Evolutionary conservation across 2,329 filamentous ascomycete genomes (phyloP).

Genomic region (Aspergillus sp.): DNA sequence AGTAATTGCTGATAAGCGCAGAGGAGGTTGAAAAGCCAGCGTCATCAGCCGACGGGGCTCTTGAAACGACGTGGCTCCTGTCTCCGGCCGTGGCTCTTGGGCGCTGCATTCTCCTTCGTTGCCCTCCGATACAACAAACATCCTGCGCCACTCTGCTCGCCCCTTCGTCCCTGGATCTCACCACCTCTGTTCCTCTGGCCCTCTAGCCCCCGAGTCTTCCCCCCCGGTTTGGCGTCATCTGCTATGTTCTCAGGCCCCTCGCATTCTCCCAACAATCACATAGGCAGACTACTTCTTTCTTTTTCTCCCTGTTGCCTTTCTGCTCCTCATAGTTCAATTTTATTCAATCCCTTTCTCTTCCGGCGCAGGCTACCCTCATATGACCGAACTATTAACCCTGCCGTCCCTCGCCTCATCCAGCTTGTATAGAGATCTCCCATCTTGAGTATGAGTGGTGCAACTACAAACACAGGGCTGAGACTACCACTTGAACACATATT

Average conservation of each 20-base stretch:
- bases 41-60: slow-evolving; percentile 10
- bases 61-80: slow-evolving; percentile 21
- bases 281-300: slow-evolving; percentile 9
- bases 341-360: slow-evolving; percentile 14
- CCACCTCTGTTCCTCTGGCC: neutral
- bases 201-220: neutral
- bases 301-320: slow-evolving; percentile 3
- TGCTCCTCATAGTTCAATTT: slow-evolving; percentile 5
- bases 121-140: slow-evolving; percentile 20
- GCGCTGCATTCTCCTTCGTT: slow-evolving; percentile 22
- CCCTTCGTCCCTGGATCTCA: slow-evolving; percentile 16
- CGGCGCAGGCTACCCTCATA: slow-evolving; percentile 6
- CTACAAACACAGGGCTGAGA: neutral
- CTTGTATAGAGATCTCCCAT: slow-evolving; percentile 6
- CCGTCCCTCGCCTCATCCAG: slow-evolving; percentile 10
- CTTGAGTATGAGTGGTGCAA: neutral
- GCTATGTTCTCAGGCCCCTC: slow-evolving; percentile 20
- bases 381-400: slow-evolving; percentile 18
- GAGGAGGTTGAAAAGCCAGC: neutral
- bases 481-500: slow-evolving; percentile 19
- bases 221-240: slow-evolving; percentile 21
- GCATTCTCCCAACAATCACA: slow-evolving; percentile 1
- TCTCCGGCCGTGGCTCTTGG: slow-evolving; percentile 4
- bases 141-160: slow-evolving; percentile 18
- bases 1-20: neutral